Base-by-base conservation (phyloP, 495 filamentous ascomycete genomes). In the Glutinoglossum americanum region DNA sequence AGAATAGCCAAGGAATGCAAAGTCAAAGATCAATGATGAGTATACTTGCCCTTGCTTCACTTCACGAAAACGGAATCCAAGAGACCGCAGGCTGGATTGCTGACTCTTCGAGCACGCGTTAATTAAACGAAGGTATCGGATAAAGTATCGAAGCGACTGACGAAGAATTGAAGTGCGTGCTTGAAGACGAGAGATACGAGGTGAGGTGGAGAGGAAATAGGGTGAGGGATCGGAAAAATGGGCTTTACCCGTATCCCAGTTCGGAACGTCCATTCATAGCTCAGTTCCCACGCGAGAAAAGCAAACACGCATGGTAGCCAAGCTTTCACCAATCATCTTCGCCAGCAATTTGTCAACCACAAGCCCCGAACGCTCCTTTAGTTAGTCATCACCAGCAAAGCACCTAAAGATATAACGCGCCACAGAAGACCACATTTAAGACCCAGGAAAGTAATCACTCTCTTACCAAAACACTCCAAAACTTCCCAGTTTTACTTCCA, bases 131-230 rank as follows among this genome's bases (percentile, higher is more conserved):
- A 53, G 17, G 49, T 53, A 32, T 27, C 30, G 28, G 17, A 17
- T 32, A 53, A 45, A 53, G 2, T 53, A 53, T 53, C 19, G 49
- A 53, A 53, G 49, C 49, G 49, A 53, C 49, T 30, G 49, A 53
- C 6, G 23, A 53, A 27, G 49, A 53, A 53, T 53, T 28, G 49
- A 53, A 53, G 23, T 21, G 28, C 49, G 49, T 53, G 49, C 23
- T 11, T 17, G 26, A 53, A 8, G 7, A 19, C 7, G 23, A 27
- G 49, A 53, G 26, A 28, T 5, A 51, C 21, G 49, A 25, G 28
- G 49, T 11, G 49, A 53, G 13, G 49, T 19, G 26, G 28, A 11
- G 1, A n/a, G 49, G 47, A 51, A 51, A 48, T 6, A 51, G 47
- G 47, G 47, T 51, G 21, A 25, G 19, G 30, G 30, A 33, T 53